Base-by-base conservation (phyloP, 2,329 filamentous ascomycete genomes). In the Cordyceps fumosorosea region DNA sequence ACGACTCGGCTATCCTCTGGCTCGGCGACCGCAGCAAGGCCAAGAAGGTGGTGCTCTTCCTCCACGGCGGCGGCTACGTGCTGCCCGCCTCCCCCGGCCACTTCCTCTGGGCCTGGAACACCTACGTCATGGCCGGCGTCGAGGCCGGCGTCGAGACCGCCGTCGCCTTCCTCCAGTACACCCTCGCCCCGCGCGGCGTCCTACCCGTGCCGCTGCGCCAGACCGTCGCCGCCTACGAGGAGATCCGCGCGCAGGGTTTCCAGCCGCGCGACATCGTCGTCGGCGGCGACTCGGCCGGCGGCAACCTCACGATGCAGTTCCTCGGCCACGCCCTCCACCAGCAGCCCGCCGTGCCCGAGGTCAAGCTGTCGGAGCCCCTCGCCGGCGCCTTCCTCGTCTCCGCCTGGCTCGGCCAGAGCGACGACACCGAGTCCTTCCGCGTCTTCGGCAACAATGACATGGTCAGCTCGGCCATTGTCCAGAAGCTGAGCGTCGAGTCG, bases 141-240 rank as follows among this genome's bases (percentile, higher is more conserved):
- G 65, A 68, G 53, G 57, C 62, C 14, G 67, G 65, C 26, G 61
- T 64, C 12, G 69, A 72, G 62, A 66, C 69, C 3, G 68, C 70
- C 11, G 73, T 76, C 3, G 72, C 69, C 1, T 60, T 75, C 11
- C 63, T 77, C 59, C 69, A 73, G 65, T 76, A 76, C 63, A 69
- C 73, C 8, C 70, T 76, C 14, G 60, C 63, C 12, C 73, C 73
- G 12, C 67, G 55, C 2, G 71, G 66, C 3, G 53, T 60, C n/a
- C 72, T 71, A 26, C 74, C 75, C 1, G 62, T 62, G 0, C 74
- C 75, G 37, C 66, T 76, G 12, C 60, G 54, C 3, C 73, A 76
- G 62, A 73, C 72, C 1, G 67, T 64, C 14, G 69, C 68, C 3
- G 74, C 70, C 1, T 67, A 76, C 6, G 65, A 67, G 1, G 66